These are phyloP conservation scores for Globisporangium yorkense DNA, from an alignment of 352 stramenopile genomes.

Conservation along the genomic window DNA sequence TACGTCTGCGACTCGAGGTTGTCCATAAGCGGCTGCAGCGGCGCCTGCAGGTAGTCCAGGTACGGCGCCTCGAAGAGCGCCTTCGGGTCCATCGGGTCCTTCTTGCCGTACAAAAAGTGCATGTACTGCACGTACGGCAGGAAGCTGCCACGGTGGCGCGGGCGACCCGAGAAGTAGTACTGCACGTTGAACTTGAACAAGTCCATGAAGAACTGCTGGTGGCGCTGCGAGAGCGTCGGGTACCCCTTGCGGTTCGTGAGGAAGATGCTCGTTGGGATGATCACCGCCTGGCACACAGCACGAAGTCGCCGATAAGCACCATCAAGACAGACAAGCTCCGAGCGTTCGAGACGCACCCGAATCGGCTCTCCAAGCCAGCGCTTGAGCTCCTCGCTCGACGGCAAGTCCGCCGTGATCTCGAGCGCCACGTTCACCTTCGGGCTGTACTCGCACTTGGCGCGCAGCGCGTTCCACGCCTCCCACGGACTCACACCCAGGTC, in stretches of 20 bases:
- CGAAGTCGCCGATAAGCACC: not conserved
- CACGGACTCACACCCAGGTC: constrained; percentile 39
- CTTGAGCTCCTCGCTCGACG: constrained; percentile 51
- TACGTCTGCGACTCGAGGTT: constrained; percentile 98
- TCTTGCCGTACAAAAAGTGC: constrained; percentile 86
- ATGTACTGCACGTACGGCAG: constrained; percentile 94
- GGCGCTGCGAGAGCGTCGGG: constrained; percentile 89
- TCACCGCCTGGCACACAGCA: constrained; percentile 42
- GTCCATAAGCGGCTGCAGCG: constrained; percentile 97
- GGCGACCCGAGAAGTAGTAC: constrained; percentile 80
- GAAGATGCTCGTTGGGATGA: constrained; percentile 90
- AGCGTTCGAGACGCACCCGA: constrained; percentile 20
- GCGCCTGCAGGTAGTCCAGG: constrained; percentile 94
- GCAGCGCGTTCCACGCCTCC: constrained; percentile 77
- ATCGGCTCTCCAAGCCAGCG: constrained; percentile 88
- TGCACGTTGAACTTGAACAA: constrained; percentile 82
- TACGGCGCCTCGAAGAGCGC: constrained; percentile 91
- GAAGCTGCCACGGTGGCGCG: constrained; percentile 60
- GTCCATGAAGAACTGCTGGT: constrained; percentile 82
- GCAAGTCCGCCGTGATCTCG: constrained; percentile 81
- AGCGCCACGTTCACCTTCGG: constrained; percentile 78
- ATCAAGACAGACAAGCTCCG: not conserved
- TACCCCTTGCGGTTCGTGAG: constrained; percentile 96
- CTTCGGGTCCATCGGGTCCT: constrained; percentile 61
- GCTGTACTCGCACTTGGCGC: constrained; percentile 80